Percentiles rank a stretch among this genome's conserved stretches.
Evolutionary conservation across 257 asterid genomes (phyloP).

Genomic region (Asclepias syriaca): DNA sequence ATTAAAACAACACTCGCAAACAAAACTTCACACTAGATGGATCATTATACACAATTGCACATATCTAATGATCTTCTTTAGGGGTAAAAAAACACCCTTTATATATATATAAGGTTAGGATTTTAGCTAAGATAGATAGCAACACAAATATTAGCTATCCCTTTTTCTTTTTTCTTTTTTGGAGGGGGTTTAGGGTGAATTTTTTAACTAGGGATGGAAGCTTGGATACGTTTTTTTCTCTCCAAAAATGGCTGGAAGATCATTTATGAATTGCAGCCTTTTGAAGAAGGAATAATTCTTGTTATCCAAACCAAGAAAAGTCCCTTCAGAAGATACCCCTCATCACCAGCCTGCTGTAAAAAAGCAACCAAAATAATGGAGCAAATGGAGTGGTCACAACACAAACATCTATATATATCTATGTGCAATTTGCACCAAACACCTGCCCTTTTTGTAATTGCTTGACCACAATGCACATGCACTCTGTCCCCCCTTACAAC

Average conservation of each 20-base stretch:
- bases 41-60: conserved; percentile 15
- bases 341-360: conserved; percentile 9
- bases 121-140: conserved; percentile 15
- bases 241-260: neutral
- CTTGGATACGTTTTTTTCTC: neutral
- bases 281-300: neutral
- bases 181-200: too few relatives aligned
- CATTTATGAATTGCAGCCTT: neutral
- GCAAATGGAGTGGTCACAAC: conserved; percentile 18
- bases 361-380: conserved; percentile 26
- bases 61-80: neutral
- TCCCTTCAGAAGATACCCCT: neutral
- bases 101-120: neutral
- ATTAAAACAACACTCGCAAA: conserved; percentile 3
- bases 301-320: conserved; percentile 12
- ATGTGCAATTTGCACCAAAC: conserved; percentile 24
- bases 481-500: conserved; percentile 10
- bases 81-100: neutral
- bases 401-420: too few relatives aligned
- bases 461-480: conserved; percentile 42
- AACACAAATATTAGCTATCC: conserved; percentile 25
- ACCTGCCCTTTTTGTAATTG: conserved; percentile 23
- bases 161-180: neutral
- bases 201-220: neutral
- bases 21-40: conserved; percentile 12